Conservation (phyloP, 2,329 filamentous ascomycete genomes). For the Penicillium sclerotiorum region DNA sequence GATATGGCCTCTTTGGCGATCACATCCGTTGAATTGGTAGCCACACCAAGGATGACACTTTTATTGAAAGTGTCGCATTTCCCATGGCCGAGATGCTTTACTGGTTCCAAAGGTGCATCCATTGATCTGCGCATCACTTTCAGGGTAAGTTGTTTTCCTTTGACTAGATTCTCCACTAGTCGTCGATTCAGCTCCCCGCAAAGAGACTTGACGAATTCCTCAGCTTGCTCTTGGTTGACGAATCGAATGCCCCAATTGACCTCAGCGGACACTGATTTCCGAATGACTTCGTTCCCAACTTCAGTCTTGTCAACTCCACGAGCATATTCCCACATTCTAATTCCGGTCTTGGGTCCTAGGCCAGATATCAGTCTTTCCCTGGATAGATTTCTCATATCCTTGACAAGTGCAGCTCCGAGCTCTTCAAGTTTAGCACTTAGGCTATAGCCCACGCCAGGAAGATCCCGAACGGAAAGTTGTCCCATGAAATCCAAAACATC, state of each 20-base stretch:
- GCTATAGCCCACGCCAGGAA: conserved; percentile 92
- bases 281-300: conserved; percentile 79
- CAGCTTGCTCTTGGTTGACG: conserved; percentile 85
- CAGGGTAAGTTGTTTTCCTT: conserved; percentile 84
- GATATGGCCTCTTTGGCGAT: conserved; percentile 83
- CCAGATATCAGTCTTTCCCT: conserved; percentile 73
- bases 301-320: conserved; percentile 83
- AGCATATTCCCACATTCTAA: conserved; percentile 86
- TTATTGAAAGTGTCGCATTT: conserved; percentile 96
- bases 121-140: conserved; percentile 89
- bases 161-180: conserved; percentile 79
- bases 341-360: conserved; percentile 89
- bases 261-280: conserved; percentile 95
- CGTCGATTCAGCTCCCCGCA: conserved; percentile 83
- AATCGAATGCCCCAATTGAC: conserved; percentile 99
- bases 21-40: conserved; percentile 72
- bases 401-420: conserved; percentile 77
- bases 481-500: conserved; percentile 76
- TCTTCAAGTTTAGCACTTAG: conserved; percentile 87
- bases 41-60: conserved; percentile 77
- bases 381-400: conserved; percentile 75
- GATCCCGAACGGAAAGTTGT: conserved; percentile 72
- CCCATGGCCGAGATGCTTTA: conserved; percentile 92
- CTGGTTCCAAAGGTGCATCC: conserved; percentile 86
- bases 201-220: conserved; percentile 84